phyloP scores from a whole-genome alignment of 495 filamentous ascomycete species.

The Xylaria scruposa region DNA sequence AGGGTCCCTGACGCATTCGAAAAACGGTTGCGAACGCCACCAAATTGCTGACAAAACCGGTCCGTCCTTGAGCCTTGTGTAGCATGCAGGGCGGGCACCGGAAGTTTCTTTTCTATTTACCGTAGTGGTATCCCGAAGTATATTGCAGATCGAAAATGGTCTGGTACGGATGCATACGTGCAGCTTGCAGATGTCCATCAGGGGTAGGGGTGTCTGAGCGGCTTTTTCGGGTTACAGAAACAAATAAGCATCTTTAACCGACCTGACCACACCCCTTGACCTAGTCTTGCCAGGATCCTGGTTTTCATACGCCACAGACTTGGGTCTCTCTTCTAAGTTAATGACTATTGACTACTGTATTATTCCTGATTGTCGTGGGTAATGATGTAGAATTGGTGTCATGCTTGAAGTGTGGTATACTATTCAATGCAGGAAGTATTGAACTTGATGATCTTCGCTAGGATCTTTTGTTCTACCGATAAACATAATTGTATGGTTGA shows the following conservation, averaged over 20 bases:
- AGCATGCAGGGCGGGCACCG: slow-evolving; percentile 7
- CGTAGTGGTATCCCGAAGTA: neutral
- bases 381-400: neutral
- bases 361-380: neutral
- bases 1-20: neutral
- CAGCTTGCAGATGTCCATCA: slow-evolving; percentile 11
- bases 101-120: slow-evolving; percentile 1
- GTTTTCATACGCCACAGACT: neutral
- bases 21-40: slow-evolving; percentile 1
- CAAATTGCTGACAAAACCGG: slow-evolving; percentile 6
- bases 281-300: neutral
- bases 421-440: neutral
- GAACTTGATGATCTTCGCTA: neutral
- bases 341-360: neutral
- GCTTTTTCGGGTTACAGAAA: neutral
- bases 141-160: slow-evolving; percentile 5
- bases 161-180: neutral
- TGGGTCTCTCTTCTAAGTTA: neutral
- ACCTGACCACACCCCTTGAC: neutral
- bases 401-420: neutral
- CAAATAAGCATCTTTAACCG: slow-evolving; percentile 7
- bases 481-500: neutral
- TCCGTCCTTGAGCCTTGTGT: neutral
- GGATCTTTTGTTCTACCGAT: neutral
- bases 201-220: slow-evolving; percentile 1